Evolutionary conservation across 1,139 yeast species (phyloP).

Genomic region (Kodamaea sp.): DNA sequence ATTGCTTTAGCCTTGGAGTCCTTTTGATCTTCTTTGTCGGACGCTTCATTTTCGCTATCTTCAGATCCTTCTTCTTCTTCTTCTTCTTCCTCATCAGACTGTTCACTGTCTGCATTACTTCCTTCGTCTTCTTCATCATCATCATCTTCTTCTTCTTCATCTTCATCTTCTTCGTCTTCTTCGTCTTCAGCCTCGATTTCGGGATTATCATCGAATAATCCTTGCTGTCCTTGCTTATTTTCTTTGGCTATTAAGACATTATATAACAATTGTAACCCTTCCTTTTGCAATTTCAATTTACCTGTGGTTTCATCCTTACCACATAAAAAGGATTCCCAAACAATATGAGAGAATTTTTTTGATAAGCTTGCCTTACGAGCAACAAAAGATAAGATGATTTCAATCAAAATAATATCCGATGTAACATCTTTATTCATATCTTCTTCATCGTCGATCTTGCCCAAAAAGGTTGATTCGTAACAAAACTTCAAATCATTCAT

Average conservation of each 20-base stretch:
- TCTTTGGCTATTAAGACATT: constrained; percentile 67
- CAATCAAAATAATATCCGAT: constrained; percentile 65
- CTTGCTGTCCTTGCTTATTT: constrained; percentile 76
- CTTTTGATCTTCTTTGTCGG: constrained; percentile 14
- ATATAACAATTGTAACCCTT: constrained; percentile 15
- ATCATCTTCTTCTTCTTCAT: constrained; percentile 27
- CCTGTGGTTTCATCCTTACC: constrained; percentile 26
- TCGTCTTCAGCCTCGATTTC: constrained; percentile 39
- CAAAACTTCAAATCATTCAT: constrained; percentile 66
- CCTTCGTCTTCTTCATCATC: constrained; percentile 34
- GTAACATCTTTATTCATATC: constrained; percentile 17
- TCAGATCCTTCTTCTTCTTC: constrained; percentile 28
- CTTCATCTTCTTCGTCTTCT: constrained; percentile 19
- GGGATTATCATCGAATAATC: constrained; percentile 64
- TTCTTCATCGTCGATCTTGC: constrained; percentile 23
- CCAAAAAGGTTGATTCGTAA: constrained; percentile 37
- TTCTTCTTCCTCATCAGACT: constrained; percentile 26
- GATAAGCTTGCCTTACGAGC: constrained; percentile 69
- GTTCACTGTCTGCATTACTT: constrained; percentile 25
- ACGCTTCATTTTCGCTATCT: constrained; percentile 17
- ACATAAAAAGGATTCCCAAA: constrained; percentile 64
- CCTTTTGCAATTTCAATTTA: constrained; percentile 21
- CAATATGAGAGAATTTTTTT: constrained; percentile 66
- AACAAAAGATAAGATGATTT: constrained; percentile 70
- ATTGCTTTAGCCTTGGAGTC: constrained; percentile 20